Percentiles rank a stretch among this genome's conserved stretches.
These are phyloP conservation scores for Paramecium octaurelia DNA, from an alignment of 73 alveolate species.

Conservation along the genomic window DNA sequence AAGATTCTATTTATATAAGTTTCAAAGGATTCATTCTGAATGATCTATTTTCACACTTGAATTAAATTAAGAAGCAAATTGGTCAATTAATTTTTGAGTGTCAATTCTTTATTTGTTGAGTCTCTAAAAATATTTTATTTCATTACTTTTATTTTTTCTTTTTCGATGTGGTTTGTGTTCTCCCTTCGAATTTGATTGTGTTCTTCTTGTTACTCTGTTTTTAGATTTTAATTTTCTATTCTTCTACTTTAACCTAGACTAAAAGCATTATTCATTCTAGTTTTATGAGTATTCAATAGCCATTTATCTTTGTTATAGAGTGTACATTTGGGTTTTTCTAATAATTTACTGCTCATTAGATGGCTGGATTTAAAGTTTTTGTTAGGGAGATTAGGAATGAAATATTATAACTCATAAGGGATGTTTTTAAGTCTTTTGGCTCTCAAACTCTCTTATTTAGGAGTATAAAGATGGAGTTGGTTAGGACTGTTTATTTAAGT, in stretches of 20 bases:
- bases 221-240: neutral
- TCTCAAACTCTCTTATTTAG: neutral
- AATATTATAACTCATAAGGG: neutral
- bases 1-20: neutral
- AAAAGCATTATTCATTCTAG: neutral
- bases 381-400: neutral
- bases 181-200: neutral
- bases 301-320: neutral
- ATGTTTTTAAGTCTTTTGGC: slow-evolving; percentile 2
- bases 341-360: neutral
- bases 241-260: neutral
- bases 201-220: neutral
- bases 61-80: neutral
- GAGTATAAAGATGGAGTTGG: neutral
- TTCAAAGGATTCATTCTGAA: neutral
- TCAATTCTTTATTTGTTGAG: neutral
- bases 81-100: neutral
- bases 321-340: neutral
- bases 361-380: slow-evolving; percentile 9
- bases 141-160: neutral
- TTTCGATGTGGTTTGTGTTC: neutral
- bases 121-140: neutral
- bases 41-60: neutral
- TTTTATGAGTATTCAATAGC: neutral
- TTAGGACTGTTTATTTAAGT: neutral